Conservation (phyloP, 306 rosid genomes). For the Heteromeles arbutifolia region DNA sequence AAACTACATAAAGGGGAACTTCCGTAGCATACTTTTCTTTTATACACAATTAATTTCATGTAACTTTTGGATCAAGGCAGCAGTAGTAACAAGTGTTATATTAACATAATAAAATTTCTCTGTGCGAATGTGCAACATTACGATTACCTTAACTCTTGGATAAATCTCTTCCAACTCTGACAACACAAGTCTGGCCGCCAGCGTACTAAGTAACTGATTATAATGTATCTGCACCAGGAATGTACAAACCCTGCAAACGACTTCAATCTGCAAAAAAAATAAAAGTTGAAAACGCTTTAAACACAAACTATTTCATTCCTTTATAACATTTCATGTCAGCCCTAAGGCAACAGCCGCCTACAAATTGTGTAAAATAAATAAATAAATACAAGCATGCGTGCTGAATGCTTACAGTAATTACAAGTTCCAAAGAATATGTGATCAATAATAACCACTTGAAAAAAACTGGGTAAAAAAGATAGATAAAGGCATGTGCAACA, state of each 20-base stretch:
- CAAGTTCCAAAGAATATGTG: neutral
- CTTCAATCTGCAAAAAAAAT: slow-evolving; percentile 67
- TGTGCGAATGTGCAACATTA: neutral
- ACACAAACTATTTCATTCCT: too few species aligned
- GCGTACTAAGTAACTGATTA: slow-evolving; percentile 71
- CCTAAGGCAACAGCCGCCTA: too few species aligned
- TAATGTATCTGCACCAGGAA: slow-evolving; percentile 66
- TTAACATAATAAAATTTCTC: neutral
- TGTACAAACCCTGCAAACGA: slow-evolving; percentile 69
- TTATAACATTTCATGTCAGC: too few species aligned
- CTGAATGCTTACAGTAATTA: neutral
- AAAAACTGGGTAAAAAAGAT: neutral
- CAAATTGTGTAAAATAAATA: too few species aligned
- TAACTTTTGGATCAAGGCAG: neutral
- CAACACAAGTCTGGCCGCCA: slow-evolving; percentile 65
- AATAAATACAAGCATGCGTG: too few species aligned
- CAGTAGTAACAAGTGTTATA: neutral
- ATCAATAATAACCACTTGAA: neutral
- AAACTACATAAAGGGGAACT: neutral
- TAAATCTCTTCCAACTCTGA: slow-evolving; percentile 59
- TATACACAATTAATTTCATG: neutral
- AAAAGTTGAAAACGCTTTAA: neutral
- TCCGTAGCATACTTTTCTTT: neutral
- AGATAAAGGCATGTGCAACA: neutral
- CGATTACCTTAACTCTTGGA: slow-evolving; percentile 69